phyloP scores from a whole-genome alignment of 2,329 filamentous ascomycete genomes.

The Leptographium radiaticola region DNA sequence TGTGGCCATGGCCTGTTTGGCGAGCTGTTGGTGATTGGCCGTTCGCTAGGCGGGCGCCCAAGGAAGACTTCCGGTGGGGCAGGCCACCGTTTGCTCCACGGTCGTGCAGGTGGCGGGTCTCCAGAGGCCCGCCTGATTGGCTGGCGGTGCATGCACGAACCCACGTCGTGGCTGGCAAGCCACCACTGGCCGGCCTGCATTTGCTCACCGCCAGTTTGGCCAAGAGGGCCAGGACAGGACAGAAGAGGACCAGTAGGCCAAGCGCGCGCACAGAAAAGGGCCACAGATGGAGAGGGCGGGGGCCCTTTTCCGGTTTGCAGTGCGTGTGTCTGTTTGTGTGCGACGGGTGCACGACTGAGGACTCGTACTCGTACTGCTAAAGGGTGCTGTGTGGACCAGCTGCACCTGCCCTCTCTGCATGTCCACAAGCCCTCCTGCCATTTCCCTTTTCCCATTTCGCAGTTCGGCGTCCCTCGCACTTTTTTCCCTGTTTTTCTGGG shows the following conservation, averaged over 20 bases:
- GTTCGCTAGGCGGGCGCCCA: conserved; percentile 6
- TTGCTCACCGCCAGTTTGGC: conserved; percentile 11
- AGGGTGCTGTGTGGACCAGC: too few relatives aligned
- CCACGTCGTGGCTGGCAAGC: conserved; percentile 12
- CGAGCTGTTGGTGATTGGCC: conserved; percentile 7
- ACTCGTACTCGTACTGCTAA: too few relatives aligned
- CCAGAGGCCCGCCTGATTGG: conserved; percentile 4
- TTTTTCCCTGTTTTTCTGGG: too few relatives aligned
- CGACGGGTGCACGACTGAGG: too few relatives aligned
- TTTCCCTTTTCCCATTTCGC: too few relatives aligned
- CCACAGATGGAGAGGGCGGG: not conserved
- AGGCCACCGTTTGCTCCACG: conserved; percentile 9
- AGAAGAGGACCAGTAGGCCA: not conserved
- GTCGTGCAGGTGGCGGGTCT: conserved; percentile 7
- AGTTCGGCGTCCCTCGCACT: too few relatives aligned
- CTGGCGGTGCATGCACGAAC: conserved; percentile 9
- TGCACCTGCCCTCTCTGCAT: too few relatives aligned
- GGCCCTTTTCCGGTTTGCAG: not conserved
- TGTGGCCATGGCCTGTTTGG: not conserved
- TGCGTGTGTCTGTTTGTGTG: not conserved
- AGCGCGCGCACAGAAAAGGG: not conserved
- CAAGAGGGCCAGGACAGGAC: not conserved
- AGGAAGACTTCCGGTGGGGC: not conserved
- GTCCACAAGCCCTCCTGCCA: too few relatives aligned
- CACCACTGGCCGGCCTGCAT: conserved; percentile 3